These are phyloP conservation scores for Barbatosphaeria neglecta DNA, from an alignment of 495 filamentous ascomycete species.

Conservation along the genomic window DNA sequence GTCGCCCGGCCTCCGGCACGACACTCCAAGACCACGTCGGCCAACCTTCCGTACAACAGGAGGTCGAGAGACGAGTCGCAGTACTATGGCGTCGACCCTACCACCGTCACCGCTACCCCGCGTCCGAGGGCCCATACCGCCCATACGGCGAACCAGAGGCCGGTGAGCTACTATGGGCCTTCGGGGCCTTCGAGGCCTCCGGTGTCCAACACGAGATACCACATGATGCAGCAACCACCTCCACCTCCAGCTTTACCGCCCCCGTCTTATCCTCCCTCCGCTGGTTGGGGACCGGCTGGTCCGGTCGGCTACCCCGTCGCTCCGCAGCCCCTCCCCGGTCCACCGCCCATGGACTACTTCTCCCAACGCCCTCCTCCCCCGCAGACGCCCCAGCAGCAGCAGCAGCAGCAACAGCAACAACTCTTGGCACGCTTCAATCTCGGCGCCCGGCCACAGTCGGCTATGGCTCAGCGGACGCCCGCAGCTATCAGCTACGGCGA, in stretches of 20 bases:
- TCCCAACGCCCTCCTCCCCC: constrained; percentile 10
- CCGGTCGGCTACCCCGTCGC: not conserved
- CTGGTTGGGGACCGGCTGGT: constrained; percentile 9
- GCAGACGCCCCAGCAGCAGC: too few relatives aligned
- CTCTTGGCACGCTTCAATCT: constrained; percentile 25
- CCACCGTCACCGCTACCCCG: constrained; percentile 16
- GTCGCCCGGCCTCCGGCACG: constrained; percentile 12
- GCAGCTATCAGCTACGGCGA: constrained; percentile 14
- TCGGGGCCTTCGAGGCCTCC: constrained; percentile 12
- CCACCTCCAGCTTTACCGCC: constrained; percentile 9
- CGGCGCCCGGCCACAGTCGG: constrained; percentile 27
- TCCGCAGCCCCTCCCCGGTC: not conserved
- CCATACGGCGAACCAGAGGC: constrained; percentile 10
- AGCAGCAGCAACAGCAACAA: too few relatives aligned
- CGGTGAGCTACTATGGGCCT: constrained; percentile 27
- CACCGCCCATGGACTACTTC: constrained; percentile 16
- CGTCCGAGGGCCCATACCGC: constrained; percentile 27
- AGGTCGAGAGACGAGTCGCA: constrained; percentile 20
- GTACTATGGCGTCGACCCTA: constrained; percentile 27
- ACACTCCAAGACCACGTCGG: constrained; percentile 16
- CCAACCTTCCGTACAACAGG: constrained; percentile 1
- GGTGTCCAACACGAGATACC: constrained; percentile 14
- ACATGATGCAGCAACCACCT: constrained; percentile 9
- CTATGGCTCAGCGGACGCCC: constrained; percentile 27
- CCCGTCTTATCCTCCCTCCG: constrained; percentile 14